Evolutionary conservation across 1,284 basidiomycete species (phyloP).

Genomic region (Sanghuangporus baumii): DNA sequence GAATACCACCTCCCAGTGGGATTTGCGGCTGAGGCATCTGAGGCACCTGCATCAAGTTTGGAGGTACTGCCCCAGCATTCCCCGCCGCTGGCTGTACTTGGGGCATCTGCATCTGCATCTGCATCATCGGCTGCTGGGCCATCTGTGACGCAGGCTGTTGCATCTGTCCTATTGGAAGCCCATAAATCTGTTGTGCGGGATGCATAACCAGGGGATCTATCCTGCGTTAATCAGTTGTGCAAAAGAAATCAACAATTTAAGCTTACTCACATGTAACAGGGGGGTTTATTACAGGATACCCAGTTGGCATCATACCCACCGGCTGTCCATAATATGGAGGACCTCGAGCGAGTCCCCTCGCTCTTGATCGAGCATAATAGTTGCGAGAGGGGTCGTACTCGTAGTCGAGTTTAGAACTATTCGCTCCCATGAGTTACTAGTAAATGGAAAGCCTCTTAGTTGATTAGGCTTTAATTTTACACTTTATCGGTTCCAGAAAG

Average conservation of each 20-base stretch:
- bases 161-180: constrained; percentile 1
- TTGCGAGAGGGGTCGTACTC: constrained; percentile 3
- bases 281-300: constrained; percentile 11
- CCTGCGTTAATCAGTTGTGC: constrained; percentile 3
- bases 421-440: constrained; percentile 8
- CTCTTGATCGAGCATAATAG: background rate
- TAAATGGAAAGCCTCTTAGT: background rate
- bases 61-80: background rate
- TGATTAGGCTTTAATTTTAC: background rate
- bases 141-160: background rate
- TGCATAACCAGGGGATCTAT: constrained; percentile 15
- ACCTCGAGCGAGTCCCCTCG: background rate
- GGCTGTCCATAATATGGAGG: background rate
- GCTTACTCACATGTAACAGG: constrained; percentile 8
- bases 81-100: background rate
- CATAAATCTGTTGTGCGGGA: constrained; percentile 12
- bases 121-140: background rate
- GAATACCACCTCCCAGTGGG: background rate
- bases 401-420: constrained; percentile 9
- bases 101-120: background rate
- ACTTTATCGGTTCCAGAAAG: background rate
- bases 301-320: constrained; percentile 4
- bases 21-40: constrained; percentile 1
- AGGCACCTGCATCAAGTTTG: background rate
- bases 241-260: background rate